Base-by-base conservation (phyloP, 306 rosid species). In the Cicer cuneatum region DNA sequence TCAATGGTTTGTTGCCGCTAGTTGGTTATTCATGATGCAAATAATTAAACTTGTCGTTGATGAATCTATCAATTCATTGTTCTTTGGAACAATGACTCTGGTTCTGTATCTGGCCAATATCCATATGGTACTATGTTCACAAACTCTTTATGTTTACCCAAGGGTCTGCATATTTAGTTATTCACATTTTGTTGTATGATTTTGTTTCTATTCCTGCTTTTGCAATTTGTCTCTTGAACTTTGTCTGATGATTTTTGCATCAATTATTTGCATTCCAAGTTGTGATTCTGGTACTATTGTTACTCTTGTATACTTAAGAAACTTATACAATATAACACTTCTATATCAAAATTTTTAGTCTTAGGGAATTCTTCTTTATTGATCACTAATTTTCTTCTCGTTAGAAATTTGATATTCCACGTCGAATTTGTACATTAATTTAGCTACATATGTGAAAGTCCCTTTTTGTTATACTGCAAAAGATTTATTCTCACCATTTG, bases 401-500 rank as follows among this genome's bases (percentile, higher is more conserved):
- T 35, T 4, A 13, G 43, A 38, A 63, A 12, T 53, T 6, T 46
- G 11, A 35, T 39, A 40, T 58, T 15, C 45, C 64, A 15, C 15
- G 12, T 10, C 5, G 66, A 65, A 43, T 59, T 1, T 29, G 19
- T 12, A 12, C 6, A 12, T 60, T 37, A 33, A 21, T 48, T 16
- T 21, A 29, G 19, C 29, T 35, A 12, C 61, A 46, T 54, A 37
- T 41, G 61, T 65, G 29, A 35, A 65, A 58, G 19, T 35, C 59
- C 66, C 40, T 40, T 60, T 47, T 46, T 45, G 37, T 47, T 53
- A 33, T 53, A 10, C 19, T 51, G 6, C 70, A 2, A 58, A 19
- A 37, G 62, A 45, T 46, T 48, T 48, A 24, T 70, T 18, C 59
- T 68, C 60, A 76, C 40, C 7, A 39, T 52, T 64, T 51, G 33